Evolutionary conservation across 805 yeast genomes (phyloP), one percentile per base, ranked within the genome.

Genomic region (Lachancea thermotolerans): DNA sequence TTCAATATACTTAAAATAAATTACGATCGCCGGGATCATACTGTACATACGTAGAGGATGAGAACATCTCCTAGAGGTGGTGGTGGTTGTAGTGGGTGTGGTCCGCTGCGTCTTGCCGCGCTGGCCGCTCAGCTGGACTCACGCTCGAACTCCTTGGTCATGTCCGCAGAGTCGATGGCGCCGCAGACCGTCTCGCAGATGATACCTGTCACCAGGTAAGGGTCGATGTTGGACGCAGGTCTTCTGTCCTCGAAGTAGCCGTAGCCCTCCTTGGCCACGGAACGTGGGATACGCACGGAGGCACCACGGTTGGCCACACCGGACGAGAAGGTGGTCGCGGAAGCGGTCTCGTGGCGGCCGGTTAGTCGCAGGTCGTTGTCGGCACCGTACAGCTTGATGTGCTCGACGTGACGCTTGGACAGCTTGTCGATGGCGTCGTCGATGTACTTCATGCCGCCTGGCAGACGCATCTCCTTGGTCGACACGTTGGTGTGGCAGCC

Each of bases 231-330:
- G 52, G 98, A 90, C 57, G 99, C 99, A 49, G 99, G 99, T 78
- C 99, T 88, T 79, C 99, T 87, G 75, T 93, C 99, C 79, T 93
- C 99, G 64, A 93, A 91, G 82, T 93, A 93, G 50, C 99, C 99
- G 73, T 72, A 87, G 50, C 97, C 97, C 71, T 90, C 98, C 72
- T 87, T 87, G 68, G 95, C 95, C 59, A 93, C 99, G 37, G 96
- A 83, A 78, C 99, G 85, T 74, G 99, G 99, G 68, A 93, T 93
- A 81, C 99, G 89, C 58, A 93, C 81, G 21, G 97, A 90, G 50
- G 96, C 96, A 74, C 98, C 99, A 79, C 99, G 86, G 88, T 93
- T 93, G 67, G 99, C 99, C 58, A 93, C 98, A 78, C 99, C 99
- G 49, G 89, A 81, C 40, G 95, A 84, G 79, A 91, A 93, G 43